Base-by-base conservation (phyloP, 2,329 filamentous ascomycete genomes). In the Alternaria longipes region DNA sequence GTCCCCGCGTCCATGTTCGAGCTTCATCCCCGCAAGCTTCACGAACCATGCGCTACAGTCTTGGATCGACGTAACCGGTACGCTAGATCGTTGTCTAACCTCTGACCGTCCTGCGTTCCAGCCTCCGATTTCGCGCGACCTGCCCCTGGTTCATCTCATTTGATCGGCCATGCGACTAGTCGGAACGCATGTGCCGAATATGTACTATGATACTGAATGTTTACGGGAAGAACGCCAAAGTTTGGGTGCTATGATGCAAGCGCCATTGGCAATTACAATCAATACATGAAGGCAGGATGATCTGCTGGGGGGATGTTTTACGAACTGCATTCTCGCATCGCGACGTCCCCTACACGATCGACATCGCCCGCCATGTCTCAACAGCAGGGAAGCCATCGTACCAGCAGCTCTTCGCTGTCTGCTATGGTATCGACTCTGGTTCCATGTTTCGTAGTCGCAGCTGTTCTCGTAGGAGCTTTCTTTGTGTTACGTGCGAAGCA, bases 401-500 rank as follows among this genome's bases (percentile, higher is more conserved):
- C 34, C 36, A 40, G 44, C 38, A 49, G 42, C 4, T 56, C 44
- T 36, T 87, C 85, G 3, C 72, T 82, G 30, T 85, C 76, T 22
- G 66, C 68, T 32, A 64, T 78, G 56, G 60, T 78, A 9, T 77
- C 75, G n/a, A 77, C 76, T 41, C 66, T 79, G 18, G 62, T 78
- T 3, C 74, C 76, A 26, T 66, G 69, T 49, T 59, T 71, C 9
- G 57, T 79, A 22, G 61, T 73, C 41, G 74, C 74, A 8, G 56
- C 45, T 24, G 62, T 72, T 44, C 77, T 78, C 38, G 61, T 76
- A 12, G 57, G 62, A 11, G 65, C 73, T 9, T 84, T 84, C 72
- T 65, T 83, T 32, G 62, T 83, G 51, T 74, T 82, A 42, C 75
- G 82, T 26, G 74, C 72, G 51, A 74, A 71, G 54, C 82, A 82